Evolutionary conservation across 768 basidiomycete species (phyloP), one percentile per base, ranked within the genome.

Genomic region (Kwoniella dejecticola): DNA sequence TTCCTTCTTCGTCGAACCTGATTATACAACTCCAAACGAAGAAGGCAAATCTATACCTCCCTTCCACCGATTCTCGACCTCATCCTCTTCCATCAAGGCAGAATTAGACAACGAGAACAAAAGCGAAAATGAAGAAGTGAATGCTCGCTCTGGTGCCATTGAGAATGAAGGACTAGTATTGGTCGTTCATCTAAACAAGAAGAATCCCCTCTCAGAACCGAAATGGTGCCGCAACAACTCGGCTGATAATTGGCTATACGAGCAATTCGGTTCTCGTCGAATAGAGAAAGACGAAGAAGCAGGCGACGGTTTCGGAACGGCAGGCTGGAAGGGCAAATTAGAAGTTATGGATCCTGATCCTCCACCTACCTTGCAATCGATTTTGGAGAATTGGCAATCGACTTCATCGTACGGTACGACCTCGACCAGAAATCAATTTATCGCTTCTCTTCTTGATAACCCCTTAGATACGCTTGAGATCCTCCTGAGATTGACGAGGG

Each of bases 211-310:
- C 31, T 93, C 92, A 15, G 93, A 97, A 77, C 92, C 96, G 6
- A 89, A 91, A 77, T 99, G 95, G 96, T 91, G 92, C 36, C 91
- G 92, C 78, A 88, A 89, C 7, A 95, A 95, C 29, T 90, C 94
- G 74, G 85, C 94, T 23, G 91, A 95, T 69, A 92, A 93, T 38
- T 98, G 94, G 94, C 55, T 79, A 49, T 57, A 42, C n/a, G 69
- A 76, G 44, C 69, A 74, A 62, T 57, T 69, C 52, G 57, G 71
- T 62, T 26, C 38, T 10, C 50, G 49, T 23, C 17, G 19, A 1
- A 55, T 53, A 24, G 47, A 46, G 50, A 62, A 61, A 41, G 56
- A 44, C 27, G 36, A 40, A 42, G 59, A 60, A 40, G 29, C 15
- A 40, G 33, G 30, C 41, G 47, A 60, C 52, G 62, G 64, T 53